Base-by-base conservation (phyloP, 1,284 basidiomycete species). In the Cystobasidium sp. region DNA sequence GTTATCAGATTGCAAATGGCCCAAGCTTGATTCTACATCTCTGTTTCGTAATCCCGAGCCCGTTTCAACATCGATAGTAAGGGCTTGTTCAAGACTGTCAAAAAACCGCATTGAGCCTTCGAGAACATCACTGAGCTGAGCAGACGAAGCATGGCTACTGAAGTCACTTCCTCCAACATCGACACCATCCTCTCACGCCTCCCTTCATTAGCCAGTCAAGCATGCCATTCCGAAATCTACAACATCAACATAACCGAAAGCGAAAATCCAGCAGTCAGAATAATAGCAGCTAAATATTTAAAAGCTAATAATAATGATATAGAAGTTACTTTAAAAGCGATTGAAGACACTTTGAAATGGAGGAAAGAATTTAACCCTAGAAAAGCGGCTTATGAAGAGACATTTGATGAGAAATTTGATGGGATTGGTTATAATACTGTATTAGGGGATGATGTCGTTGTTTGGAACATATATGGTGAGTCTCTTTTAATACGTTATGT, bases 401-500 rank as follows among this genome's bases (percentile, higher is more conserved):
- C 9, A 63, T 63, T 67, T 43, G 31, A 51, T 8, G 39, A 7
- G 12, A 65, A 65, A 55, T 73, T 67, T 41, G 47, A 66, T 41
- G 61, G 62, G 22, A 55, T 70, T 53, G 74, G 74, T 1, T 69
- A 58, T 20, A 63, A 68, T 43, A 70, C 61, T 20, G 47, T 51
- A 5, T 14, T 46, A 14, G 67, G 55, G 3, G 55, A 65, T 18
- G 44, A 52, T 46, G 41, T 67, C 20, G 59, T 68, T 0, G 67
- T 58, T 20, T 75, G 72, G 75, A 75, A 75, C 22, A 65, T 77
- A 22, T 75, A 75, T 52, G 75, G 74, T 68, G 41, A 49, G 63
- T 44, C 10, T 44, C 46, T 31, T 4, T 22, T 39, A 3, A 3
- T 43, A 16, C n/a, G 4, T 10, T 3, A 5, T 31, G 31, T 31